Base-by-base conservation (phyloP, 2,329 filamentous ascomycete species). In the Pestalotiopsis sp. region DNA sequence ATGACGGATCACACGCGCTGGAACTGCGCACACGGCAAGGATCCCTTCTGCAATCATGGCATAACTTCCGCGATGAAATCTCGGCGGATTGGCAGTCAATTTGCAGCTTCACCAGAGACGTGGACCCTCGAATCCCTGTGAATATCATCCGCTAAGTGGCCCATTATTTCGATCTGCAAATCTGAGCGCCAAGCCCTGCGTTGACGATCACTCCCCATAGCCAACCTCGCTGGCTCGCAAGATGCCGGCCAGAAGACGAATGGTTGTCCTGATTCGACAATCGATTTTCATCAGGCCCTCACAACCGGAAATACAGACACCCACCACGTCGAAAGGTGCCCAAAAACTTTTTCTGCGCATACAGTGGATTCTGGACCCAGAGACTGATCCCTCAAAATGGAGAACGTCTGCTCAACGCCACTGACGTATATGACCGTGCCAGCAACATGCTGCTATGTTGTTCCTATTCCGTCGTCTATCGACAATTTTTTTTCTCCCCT, bases 171-270 rank as follows among this genome's bases (percentile, higher is more conserved):
- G 59, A 61, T 61, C 59, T 61, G 59, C 59, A 61, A 27, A 59
- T 36, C 31, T 38, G 59, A 38, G 14, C 20, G 59, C 59, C 59
- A 61, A 61, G 59, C 25, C 27, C 59, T 61, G 59, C 59, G 59
- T 20, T 61, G 59, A 61, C 59, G 59, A 61, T 61, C 59, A 61
- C 59, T 11, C n/a, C 59, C 59, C 59, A 61, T 61, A 36, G 25
- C 25, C 31, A 36, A 61, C 25, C 25, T 36, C n/a, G 31, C 17
- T 60, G 23, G 39, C 39, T 52, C 45, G 45, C 45, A 52, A 52
- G 45, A 52, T 52, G 45, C 45, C 45, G 45, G 45, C 45, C 59
- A 36, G 27, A 38, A 12, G 38, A 20, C 57, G 57, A 39, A 11
- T 38, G 14, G 5, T 13, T 61, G 12, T 39, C 59, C 31, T 61